Evolutionary conservation across 176 grass and related monocot genomes (phyloP).

Genomic region (Aegilops speltoides): DNA sequence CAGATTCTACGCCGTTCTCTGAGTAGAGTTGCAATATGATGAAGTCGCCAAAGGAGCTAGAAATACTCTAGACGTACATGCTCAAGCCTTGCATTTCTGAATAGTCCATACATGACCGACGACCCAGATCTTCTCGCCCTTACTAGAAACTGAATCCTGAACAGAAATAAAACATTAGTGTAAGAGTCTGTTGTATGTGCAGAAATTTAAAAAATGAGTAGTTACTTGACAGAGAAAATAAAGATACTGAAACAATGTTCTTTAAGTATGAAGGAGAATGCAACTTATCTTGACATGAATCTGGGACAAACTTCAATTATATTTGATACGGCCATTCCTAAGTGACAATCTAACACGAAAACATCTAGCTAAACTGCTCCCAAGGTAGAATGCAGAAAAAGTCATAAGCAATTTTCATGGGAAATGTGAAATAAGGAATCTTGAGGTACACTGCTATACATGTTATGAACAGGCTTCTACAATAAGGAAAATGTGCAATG

Average conservation of each 20-base stretch:
- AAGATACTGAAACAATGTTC: not conserved
- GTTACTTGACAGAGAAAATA: not conserved
- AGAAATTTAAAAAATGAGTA: not conserved
- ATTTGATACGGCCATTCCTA: not conserved
- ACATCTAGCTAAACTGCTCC: not conserved
- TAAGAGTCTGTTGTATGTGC: not conserved
- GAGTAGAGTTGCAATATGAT: not conserved
- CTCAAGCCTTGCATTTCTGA: not conserved
- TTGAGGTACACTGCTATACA: too few relatives aligned
- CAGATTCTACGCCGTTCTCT: not conserved
- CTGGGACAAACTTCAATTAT: not conserved
- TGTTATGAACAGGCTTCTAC: not conserved
- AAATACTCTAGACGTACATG: not conserved
- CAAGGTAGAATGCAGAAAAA: not conserved
- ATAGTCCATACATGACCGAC: not conserved
- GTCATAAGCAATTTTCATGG: not conserved
- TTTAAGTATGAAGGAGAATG: not conserved
- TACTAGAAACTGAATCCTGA: not conserved
- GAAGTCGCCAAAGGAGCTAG: not conserved
- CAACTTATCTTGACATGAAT: not conserved
- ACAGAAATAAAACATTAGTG: not conserved
- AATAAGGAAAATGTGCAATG: too few relatives aligned
- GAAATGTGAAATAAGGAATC: not conserved
- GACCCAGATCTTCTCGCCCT: not conserved
- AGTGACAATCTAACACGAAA: not conserved